A percentile compares a stretch with the other conserved stretches of the same genome.
Conservation (phyloP, 2,329 filamentous ascomycete genomes). For the Talaromyces sp. region DNA sequence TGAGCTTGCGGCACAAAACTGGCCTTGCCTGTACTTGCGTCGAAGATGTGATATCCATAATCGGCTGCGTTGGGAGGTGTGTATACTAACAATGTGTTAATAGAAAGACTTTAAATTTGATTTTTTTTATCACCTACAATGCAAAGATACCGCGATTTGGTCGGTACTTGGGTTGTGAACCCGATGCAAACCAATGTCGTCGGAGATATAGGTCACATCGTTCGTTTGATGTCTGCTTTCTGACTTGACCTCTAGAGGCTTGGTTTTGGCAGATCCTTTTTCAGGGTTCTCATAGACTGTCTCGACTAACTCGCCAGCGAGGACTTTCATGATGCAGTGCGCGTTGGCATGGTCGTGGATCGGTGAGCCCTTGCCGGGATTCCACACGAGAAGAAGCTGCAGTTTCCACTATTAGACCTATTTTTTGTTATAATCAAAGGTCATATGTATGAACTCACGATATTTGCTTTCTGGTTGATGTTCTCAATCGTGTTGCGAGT, state of each 20-base stretch:
- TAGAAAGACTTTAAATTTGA: background rate
- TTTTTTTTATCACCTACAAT: conserved; percentile 48
- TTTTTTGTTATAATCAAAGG: background rate
- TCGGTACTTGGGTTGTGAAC: conserved; percentile 67
- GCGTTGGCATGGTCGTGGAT: conserved; percentile 88
- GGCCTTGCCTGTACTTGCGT: conserved; percentile 67
- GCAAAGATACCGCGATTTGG: conserved; percentile 76
- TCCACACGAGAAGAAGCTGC: conserved; percentile 83
- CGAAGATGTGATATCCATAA: conserved; percentile 75
- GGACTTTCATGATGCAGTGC: conserved; percentile 82
- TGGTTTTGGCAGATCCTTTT: background rate
- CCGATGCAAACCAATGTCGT: conserved; percentile 74
- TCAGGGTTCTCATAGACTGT: conserved; percentile 53
- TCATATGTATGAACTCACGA: background rate
- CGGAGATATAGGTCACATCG: conserved; percentile 83
- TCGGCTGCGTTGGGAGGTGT: conserved; percentile 84
- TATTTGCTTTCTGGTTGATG: conserved; percentile 74
- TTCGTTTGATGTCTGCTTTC: conserved; percentile 36
- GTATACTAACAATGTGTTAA: conserved; percentile 52
- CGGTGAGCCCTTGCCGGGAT: conserved; percentile 71
- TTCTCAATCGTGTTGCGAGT: conserved; percentile 86
- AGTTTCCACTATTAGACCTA: background rate
- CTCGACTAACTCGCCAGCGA: conserved; percentile 57
- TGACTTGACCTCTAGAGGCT: background rate
- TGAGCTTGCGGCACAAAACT: conserved; percentile 26